phyloP scores from a whole-genome alignment of 805 yeast species.

The Spathaspora sp. region DNA sequence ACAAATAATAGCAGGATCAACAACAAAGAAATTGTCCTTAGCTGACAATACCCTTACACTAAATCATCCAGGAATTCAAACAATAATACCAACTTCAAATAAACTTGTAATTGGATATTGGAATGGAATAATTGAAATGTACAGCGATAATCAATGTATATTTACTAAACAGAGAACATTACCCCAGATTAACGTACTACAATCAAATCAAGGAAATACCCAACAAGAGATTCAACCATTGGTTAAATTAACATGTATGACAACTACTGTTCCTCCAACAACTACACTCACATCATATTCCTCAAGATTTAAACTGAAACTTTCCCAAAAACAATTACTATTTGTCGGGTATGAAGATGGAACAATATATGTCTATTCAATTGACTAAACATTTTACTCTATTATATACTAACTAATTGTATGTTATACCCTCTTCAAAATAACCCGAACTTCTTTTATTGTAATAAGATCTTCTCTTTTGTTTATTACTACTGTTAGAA shows the following conservation, averaged over 20 bases:
- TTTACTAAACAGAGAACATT: conserved; percentile 4
- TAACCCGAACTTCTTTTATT: conserved; percentile 17
- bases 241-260: conserved; percentile 5
- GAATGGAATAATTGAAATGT: conserved; percentile 46
- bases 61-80: conserved; percentile 7
- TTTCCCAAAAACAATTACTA: conserved; percentile 6
- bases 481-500: conserved; percentile 5
- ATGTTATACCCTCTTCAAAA: conserved; percentile 3
- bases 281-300: neutral
- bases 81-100: neutral
- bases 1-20: conserved; percentile 43
- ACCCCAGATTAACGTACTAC: neutral
- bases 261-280: too few relatives aligned
- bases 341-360: conserved; percentile 57
- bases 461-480: conserved; percentile 31
- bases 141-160: neutral
- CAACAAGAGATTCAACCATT: neutral
- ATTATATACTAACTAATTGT: neutral
- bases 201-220: neutral
- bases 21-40: conserved; percentile 37
- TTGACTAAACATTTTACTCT: too few relatives aligned
- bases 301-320: neutral
- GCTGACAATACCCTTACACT: conserved; percentile 7
- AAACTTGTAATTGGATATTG: conserved; percentile 32
- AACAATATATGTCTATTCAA: conserved; percentile 37